Evolutionary conservation across 2,329 filamentous ascomycete genomes (phyloP).

Genomic region (Mariannaea sp.): DNA sequence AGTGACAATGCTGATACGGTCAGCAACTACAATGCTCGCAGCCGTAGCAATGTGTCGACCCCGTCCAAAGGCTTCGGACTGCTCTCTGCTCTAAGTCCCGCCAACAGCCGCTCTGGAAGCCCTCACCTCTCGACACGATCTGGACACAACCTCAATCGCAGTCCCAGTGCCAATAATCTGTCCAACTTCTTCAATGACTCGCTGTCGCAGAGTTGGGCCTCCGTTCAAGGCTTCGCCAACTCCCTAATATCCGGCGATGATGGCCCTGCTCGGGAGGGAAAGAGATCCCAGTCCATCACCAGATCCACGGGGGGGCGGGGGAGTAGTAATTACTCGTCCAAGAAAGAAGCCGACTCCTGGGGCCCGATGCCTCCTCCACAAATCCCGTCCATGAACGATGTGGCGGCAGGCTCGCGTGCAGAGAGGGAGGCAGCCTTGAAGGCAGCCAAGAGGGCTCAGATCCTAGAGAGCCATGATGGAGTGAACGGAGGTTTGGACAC

Average conservation of each 20-base stretch:
- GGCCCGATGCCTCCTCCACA: slow-evolving; percentile 54
- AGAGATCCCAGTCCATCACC: slow-evolving; percentile 32
- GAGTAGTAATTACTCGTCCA: slow-evolving; percentile 23
- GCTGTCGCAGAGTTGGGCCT: slow-evolving; percentile 59
- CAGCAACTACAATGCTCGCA: slow-evolving; percentile 29
- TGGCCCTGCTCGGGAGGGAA: slow-evolving; percentile 18
- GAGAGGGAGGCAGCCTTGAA: slow-evolving; percentile 60
- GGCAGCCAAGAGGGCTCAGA: slow-evolving; percentile 61
- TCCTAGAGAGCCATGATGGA: slow-evolving; percentile 65
- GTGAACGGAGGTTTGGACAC: slow-evolving; percentile 63
- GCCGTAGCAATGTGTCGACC: slow-evolving; percentile 34
- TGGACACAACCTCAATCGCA: slow-evolving; percentile 36
- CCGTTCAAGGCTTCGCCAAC: slow-evolving; percentile 59
- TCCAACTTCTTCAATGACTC: slow-evolving; percentile 54
- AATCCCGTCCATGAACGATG: slow-evolving; percentile 50
- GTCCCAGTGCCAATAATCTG: slow-evolving; percentile 45
- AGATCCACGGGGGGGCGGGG: slow-evolving; percentile 28
- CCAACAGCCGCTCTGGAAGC: slow-evolving; percentile 52
- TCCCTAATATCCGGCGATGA: slow-evolving; percentile 45
- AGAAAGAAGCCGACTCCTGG: slow-evolving; percentile 45
- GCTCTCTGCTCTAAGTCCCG: slow-evolving; percentile 43
- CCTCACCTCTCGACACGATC: slow-evolving; percentile 53
- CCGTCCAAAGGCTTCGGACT: slow-evolving; percentile 43
- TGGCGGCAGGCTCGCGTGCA: slow-evolving; percentile 59
- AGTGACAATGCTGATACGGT: slow-evolving; percentile 35